Evolutionary conservation across 1,139 yeast species (phyloP).

Genomic region (Pichia sp.): DNA sequence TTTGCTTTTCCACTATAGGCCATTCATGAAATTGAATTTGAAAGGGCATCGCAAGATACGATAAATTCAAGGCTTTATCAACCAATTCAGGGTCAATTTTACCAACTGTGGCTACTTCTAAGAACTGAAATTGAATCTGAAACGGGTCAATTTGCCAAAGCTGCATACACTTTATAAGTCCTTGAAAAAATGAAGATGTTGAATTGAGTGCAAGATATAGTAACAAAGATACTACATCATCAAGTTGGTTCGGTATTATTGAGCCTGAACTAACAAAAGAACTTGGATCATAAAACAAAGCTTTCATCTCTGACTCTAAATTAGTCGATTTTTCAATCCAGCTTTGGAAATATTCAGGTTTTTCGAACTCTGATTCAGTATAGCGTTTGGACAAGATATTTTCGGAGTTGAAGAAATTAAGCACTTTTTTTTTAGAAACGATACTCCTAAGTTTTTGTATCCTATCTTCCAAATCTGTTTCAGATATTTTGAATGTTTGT

Average conservation of each 20-base stretch:
- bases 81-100: constrained; percentile 17
- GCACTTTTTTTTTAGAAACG: constrained; percentile 18
- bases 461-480: constrained; percentile 2
- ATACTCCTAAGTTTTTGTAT: constrained; percentile 4
- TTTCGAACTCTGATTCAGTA: constrained; percentile 18
- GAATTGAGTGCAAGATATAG: constrained; percentile 16
- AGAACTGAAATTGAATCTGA: constrained; percentile 15
- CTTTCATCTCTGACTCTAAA: constrained; percentile 12
- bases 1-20: constrained; percentile 20
- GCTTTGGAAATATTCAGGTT: constrained; percentile 14
- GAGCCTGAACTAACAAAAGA: not conserved
- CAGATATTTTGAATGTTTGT: constrained; percentile 11
- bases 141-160: constrained; percentile 28
- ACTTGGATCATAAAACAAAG: constrained; percentile 4
- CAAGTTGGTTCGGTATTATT: constrained; percentile 12
- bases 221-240: constrained; percentile 8
- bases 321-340: constrained; percentile 19
- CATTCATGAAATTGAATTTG: constrained; percentile 20
- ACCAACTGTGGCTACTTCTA: constrained; percentile 6
- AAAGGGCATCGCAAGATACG: constrained; percentile 21
- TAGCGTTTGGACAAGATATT: constrained; percentile 15
- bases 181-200: constrained; percentile 19
- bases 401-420: constrained; percentile 10
- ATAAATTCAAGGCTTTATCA: constrained; percentile 19
- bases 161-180: constrained; percentile 22